These are phyloP conservation scores for Tilletia indica DNA, from an alignment of 1,284 basidiomycete species.

Conservation along the genomic window DNA sequence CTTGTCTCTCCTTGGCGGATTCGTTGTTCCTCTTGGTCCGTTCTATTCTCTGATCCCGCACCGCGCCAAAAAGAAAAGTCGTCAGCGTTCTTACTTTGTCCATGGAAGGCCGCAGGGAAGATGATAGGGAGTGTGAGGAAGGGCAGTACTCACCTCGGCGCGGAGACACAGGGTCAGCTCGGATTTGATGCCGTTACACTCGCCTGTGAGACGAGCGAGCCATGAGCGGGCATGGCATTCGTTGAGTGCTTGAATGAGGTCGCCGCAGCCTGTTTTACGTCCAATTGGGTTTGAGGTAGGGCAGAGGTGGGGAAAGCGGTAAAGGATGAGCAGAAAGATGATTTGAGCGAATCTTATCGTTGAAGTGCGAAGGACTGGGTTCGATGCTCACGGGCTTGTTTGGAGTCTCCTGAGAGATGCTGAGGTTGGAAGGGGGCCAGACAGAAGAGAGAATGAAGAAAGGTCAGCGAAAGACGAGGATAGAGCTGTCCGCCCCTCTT, in stretches of 20 bases:
- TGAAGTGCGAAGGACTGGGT: not conserved
- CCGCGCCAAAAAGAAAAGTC: conserved; percentile 22
- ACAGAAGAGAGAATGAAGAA: no score
- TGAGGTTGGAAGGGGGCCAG: no score
- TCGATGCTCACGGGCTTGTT: conserved; percentile 30
- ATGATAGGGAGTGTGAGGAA: not conserved
- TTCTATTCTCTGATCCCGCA: no score
- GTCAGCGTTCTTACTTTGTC: not conserved
- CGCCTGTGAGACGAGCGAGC: conserved; percentile 37
- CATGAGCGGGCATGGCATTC: conserved; percentile 37
- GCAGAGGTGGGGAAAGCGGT: not conserved
- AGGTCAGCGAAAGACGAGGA: no score
- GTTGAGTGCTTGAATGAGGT: conserved; percentile 35
- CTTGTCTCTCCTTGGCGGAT: conserved; percentile 29
- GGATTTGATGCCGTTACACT: conserved; percentile 42
- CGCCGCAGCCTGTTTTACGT: conserved; percentile 41
- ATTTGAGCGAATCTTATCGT: no score
- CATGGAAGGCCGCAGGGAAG: not conserved
- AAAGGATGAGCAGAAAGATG: no score
- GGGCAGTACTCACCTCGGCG: conserved; percentile 32
- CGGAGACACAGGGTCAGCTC: conserved; percentile 43
- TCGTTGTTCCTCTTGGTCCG: conserved; percentile 30
- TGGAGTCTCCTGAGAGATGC: no score
- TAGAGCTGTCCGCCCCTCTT: no score
- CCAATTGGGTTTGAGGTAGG: no score